phyloP scores from a whole-genome alignment of 139 green algal species.

The Nannochloris sp. region DNA sequence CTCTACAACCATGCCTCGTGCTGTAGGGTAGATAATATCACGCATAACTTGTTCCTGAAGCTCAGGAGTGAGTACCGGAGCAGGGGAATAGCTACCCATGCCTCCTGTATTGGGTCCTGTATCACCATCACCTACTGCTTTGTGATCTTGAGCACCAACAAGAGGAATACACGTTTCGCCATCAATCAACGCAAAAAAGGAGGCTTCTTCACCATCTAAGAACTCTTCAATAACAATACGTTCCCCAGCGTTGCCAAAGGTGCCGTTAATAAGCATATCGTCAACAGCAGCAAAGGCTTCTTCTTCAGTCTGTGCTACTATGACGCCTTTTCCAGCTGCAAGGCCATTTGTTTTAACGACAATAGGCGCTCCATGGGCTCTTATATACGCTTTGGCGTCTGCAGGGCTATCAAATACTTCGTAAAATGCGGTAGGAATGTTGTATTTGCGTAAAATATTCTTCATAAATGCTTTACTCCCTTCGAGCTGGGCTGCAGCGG shows the following conservation, averaged over 20 bases:
- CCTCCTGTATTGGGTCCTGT: constrained; percentile 95
- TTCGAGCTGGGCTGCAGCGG: constrained; percentile 82
- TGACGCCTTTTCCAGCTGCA: constrained; percentile 89
- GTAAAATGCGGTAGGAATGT: constrained; percentile 89
- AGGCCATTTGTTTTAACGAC: constrained; percentile 96
- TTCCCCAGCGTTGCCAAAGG: constrained; percentile 70
- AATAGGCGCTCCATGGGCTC: constrained; percentile 70
- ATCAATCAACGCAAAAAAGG: constrained; percentile 95
- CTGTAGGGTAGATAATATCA: constrained; percentile 80
- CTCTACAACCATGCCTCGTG: constrained; percentile 75
- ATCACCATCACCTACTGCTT: constrained; percentile 90
- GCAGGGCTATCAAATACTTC: constrained; percentile 67
- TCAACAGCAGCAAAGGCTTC: constrained; percentile 81
- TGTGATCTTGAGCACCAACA: constrained; percentile 88
- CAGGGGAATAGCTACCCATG: constrained; percentile 97
- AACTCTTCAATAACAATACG: constrained; percentile 95
- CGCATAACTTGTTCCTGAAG: constrained; percentile 74
- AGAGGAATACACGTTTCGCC: constrained; percentile 67
- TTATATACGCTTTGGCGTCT: constrained; percentile 71
- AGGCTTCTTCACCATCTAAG: constrained; percentile 90
- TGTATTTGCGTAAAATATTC: constrained; percentile 80
- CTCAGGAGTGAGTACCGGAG: constrained; percentile 79
- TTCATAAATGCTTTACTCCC: constrained; percentile 97
- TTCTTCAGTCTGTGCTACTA: constrained; percentile 69
- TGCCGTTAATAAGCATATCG: constrained; percentile 70